Conservation (phyloP, 2,329 filamentous ascomycete species). For the Colletotrichum ledebouriae region DNA sequence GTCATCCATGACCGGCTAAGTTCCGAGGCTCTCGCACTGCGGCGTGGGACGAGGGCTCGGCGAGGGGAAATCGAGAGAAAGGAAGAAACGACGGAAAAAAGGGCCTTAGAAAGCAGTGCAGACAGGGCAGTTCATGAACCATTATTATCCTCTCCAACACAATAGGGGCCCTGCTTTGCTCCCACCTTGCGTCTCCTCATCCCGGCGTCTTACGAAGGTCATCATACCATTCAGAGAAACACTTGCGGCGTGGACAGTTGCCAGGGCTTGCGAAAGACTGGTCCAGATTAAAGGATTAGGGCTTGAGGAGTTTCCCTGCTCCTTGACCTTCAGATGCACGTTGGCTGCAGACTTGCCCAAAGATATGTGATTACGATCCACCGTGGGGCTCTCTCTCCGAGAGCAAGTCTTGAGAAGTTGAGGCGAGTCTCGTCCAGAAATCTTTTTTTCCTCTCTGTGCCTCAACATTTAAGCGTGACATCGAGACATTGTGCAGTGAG, state of each 20-base stretch:
- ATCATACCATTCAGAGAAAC: slow-evolving; percentile 22
- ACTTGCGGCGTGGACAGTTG: slow-evolving; percentile 11
- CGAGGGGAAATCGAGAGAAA: slow-evolving; percentile 5
- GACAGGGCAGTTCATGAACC: slow-evolving; percentile 33
- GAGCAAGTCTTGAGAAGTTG: too few species aligned
- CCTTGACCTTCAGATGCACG: too few species aligned
- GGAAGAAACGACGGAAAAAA: slow-evolving; percentile 29
- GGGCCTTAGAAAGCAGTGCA: slow-evolving; percentile 16
- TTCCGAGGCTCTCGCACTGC: slow-evolving; percentile 18
- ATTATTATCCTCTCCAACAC: slow-evolving; percentile 33
- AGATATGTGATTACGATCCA: too few species aligned
- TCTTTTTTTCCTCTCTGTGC: too few species aligned
- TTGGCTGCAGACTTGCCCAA: too few species aligned
- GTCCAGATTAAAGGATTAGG: slow-evolving; percentile 32
- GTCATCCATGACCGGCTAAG: slow-evolving; percentile 41
- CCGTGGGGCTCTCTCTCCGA: too few species aligned
- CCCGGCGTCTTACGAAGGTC: slow-evolving; percentile 25
- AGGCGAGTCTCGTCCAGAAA: too few species aligned
- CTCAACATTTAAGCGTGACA: too few species aligned
- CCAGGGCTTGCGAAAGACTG: slow-evolving; percentile 14
- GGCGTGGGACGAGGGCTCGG: slow-evolving; percentile 14
- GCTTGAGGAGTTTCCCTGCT: slow-evolving; percentile 13
- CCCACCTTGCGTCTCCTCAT: slow-evolving; percentile 14
- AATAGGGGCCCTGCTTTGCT: slow-evolving; percentile 26
- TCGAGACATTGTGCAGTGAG: too few species aligned